Evolutionary conservation across 768 basidiomycete genomes (phyloP).

Genomic region (Phanerochaete sordida): DNA sequence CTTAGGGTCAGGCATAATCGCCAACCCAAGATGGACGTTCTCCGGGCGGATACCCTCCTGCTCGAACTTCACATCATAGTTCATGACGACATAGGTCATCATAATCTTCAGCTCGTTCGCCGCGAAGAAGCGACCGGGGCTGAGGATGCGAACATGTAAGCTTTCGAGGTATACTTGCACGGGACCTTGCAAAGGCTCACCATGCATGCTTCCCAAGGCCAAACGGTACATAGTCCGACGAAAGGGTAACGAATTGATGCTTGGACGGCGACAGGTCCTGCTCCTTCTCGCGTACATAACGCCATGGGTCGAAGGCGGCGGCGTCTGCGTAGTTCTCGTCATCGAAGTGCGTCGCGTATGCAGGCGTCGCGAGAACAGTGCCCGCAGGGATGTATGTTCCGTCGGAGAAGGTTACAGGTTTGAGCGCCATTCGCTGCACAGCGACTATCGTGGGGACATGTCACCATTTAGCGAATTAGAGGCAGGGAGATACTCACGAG

Average conservation of each 20-base stretch:
- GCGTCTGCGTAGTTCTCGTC: slow-evolving; percentile 19
- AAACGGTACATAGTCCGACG: slow-evolving; percentile 1
- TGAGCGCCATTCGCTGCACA: slow-evolving; percentile 26
- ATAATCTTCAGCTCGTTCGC: background rate
- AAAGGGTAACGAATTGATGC: background rate
- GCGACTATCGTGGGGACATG: slow-evolving; percentile 25
- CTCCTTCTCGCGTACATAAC: slow-evolving; percentile 29
- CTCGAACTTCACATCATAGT: slow-evolving; percentile 2
- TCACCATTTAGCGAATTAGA: background rate
- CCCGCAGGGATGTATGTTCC: slow-evolving; percentile 27
- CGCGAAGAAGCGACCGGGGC: slow-evolving; percentile 5
- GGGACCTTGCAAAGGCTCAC: background rate
- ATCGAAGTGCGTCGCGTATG: slow-evolving; percentile 20
- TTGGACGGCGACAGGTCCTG: background rate
- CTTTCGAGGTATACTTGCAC: background rate
- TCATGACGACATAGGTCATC: background rate
- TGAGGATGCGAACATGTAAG: background rate
- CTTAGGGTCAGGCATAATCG: slow-evolving; percentile 16
- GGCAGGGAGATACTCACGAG: slow-evolving; percentile 19
- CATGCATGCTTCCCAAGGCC: slow-evolving; percentile 5
- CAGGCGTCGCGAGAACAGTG: slow-evolving; percentile 25
- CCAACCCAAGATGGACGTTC: background rate
- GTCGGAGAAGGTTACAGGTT: slow-evolving; percentile 31
- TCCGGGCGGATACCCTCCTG: background rate
- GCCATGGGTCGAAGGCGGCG: slow-evolving; percentile 40